Evolutionary conservation across 1,284 basidiomycete genomes (phyloP).

Genomic region (Ganoderma meredithae): DNA sequence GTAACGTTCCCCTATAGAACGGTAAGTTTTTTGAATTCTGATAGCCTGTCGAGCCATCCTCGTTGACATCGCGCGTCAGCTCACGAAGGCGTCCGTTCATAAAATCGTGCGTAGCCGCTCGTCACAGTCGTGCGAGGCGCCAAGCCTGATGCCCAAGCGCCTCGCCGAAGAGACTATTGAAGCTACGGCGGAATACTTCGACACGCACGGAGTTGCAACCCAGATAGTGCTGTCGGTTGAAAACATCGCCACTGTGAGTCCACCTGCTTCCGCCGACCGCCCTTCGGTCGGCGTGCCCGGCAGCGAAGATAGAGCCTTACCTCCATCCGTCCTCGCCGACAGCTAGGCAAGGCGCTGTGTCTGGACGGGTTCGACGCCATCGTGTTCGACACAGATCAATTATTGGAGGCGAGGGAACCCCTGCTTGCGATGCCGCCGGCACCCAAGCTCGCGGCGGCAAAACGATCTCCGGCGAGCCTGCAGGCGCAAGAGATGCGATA

Average conservation of each 20-base stretch:
- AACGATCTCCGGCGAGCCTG: constrained; percentile 16
- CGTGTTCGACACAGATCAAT: constrained; percentile 24
- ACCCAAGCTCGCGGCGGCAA: constrained; percentile 8
- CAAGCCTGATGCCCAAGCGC: constrained; percentile 34
- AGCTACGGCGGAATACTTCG: constrained; percentile 55
- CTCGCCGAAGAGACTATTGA: constrained; percentile 56
- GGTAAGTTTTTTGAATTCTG: constrained; percentile 45
- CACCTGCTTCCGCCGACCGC: neutral
- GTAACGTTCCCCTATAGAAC: constrained; percentile 57
- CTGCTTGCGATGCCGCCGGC: constrained; percentile 16
- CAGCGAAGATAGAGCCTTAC: constrained; percentile 7
- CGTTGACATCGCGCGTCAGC: constrained; percentile 25
- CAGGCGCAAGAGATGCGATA: constrained; percentile 20
- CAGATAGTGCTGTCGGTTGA: constrained; percentile 51
- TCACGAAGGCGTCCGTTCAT: constrained; percentile 21
- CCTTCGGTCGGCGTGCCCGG: neutral
- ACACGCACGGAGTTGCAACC: constrained; percentile 44
- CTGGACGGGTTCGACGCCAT: constrained; percentile 27
- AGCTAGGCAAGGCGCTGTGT: constrained; percentile 23
- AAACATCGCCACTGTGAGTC: constrained; percentile 34
- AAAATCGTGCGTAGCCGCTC: constrained; percentile 10
- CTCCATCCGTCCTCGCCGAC: constrained; percentile 7
- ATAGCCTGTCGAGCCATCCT: constrained; percentile 8
- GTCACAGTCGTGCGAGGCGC: constrained; percentile 4
- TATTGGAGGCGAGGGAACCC: constrained; percentile 20